phyloP scores from a whole-genome alignment of 2,329 filamentous ascomycete species.

The Lasiodiplodia citricola region DNA sequence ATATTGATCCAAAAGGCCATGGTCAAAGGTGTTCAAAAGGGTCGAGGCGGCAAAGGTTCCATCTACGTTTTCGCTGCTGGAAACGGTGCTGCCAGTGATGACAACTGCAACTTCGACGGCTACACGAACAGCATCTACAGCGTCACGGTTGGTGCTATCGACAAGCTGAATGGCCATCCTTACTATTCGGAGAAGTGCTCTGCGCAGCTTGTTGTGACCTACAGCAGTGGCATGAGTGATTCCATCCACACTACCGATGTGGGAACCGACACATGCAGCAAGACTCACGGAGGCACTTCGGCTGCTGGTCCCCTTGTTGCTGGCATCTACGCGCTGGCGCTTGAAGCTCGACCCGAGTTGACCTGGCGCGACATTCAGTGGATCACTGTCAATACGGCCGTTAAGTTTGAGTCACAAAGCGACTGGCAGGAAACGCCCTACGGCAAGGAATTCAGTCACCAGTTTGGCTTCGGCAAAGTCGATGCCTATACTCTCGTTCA shows the following conservation, averaged over 20 bases:
- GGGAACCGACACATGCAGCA: conserved; percentile 78
- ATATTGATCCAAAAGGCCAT: conserved; percentile 88
- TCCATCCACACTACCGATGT: conserved; percentile 97
- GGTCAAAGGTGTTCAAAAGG: conserved; percentile 88
- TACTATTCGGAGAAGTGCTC: conserved; percentile 98
- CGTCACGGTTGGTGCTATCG: conserved; percentile 93
- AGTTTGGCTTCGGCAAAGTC: conserved; percentile 94
- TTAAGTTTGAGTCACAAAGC: conserved; percentile 76
- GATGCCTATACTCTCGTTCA: conserved; percentile 87
- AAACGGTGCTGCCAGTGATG: conserved; percentile 83
- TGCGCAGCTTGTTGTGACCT: conserved; percentile 92
- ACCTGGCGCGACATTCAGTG: conserved; percentile 96
- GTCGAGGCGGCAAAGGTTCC: conserved; percentile 80
- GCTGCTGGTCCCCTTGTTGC: conserved; percentile 92
- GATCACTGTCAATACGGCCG: conserved; percentile 81
- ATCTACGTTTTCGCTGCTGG: conserved; percentile 97
- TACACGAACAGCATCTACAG: conserved; percentile 99
- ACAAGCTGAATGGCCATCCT: conserved; percentile 84
- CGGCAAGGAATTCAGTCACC: conserved; percentile 89
- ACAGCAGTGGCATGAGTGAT: conserved; percentile 88
- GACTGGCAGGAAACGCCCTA: conserved; percentile 83
- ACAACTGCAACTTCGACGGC: conserved; percentile 99
- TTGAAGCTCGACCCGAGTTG: conserved; percentile 83
- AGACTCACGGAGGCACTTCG: conserved; percentile 89
- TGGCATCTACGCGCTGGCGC: conserved; percentile 86